Evolutionary conservation across 148 eudicot species (phyloP), one percentile per base, ranked within the genome.

Genomic region (Tetragonia tetragonoides): DNA sequence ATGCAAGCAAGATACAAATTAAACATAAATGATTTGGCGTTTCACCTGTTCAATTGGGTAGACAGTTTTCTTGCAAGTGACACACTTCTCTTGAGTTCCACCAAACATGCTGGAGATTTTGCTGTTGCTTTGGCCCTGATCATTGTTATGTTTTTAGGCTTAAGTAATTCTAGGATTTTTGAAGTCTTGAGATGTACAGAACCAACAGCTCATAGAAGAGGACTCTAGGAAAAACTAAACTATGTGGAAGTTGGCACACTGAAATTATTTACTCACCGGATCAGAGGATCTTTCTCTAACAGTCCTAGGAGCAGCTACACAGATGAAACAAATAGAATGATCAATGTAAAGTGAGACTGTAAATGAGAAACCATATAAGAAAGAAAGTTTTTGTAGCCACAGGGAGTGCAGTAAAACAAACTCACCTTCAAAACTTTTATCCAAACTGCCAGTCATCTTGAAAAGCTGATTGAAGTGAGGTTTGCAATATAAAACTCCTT

Each of bases 401-500:
- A 10, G 28, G 39, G 20, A 17, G 10, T 14, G n/a, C 17, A 7
- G 53, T 23, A 49, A 76, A 15, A 75, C 7, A 39, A 39, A 79
- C 64, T 51, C 39, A 94, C 98, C 93, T 83, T 94, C 97, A 73
- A 94, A 94, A 79, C 98, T 94, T 84, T 92, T 94, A 60, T 90
- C 88, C 80, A 90, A 83, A 83, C 98, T 94, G 41, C 98, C 98
- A 10, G 97, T 94, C 97, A 82, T 92, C 86, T 94, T 94, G 75
- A 89, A 86, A 54, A 94, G 90, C 81, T 92, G 98, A 82, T 88
- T 89, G 68, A 89, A 94, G 79, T 94, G 98, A 81, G 98, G 98
- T 81, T 88, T 92, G 83, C 98, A 94, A 59, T 94, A 92, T 21
- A 92, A 77, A 64, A 94, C 97, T 57, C 98, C 95, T 84, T 92